phyloP scores from a whole-genome alignment of 371 early-diverging fungal species.

The Paraphysoderma sedebokerense region DNA sequence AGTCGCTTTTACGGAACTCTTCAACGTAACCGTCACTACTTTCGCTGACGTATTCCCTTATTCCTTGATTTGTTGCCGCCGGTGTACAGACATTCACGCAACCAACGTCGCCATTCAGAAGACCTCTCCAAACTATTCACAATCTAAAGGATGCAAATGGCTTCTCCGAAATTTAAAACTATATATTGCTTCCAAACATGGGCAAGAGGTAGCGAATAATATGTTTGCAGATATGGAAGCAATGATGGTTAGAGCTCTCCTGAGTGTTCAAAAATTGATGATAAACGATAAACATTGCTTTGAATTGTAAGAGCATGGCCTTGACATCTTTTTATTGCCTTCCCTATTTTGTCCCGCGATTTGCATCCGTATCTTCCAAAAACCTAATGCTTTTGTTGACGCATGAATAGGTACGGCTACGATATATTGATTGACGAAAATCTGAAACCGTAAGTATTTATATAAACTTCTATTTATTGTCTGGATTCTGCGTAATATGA shows the following conservation, averaged over 20 bases:
- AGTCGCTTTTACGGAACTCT: too few species aligned
- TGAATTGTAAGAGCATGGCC: conserved; percentile 27
- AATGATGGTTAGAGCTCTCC: conserved; percentile 25
- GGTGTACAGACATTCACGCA: conserved; percentile 25
- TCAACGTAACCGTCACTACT: neutral
- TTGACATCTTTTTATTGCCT: too few species aligned
- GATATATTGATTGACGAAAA: conserved; percentile 34
- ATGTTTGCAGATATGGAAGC: conserved; percentile 37
- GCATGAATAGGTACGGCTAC: conserved; percentile 36
- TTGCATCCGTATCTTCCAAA: too few species aligned
- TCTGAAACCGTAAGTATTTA: conserved; percentile 23
- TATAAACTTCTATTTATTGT: neutral
- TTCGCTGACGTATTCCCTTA: neutral
- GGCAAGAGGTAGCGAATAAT: conserved; percentile 13
- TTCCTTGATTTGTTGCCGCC: neutral
- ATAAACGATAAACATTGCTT: conserved; percentile 41
- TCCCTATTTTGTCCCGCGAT: too few species aligned
- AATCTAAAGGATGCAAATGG: conserved; percentile 37
- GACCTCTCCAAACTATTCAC: conserved; percentile 28
- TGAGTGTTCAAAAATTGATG: conserved; percentile 37
- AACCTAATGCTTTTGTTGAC: too few species aligned
- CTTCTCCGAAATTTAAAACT: conserved; percentile 28
- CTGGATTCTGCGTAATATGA: neutral
- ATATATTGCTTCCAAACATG: conserved; percentile 23
- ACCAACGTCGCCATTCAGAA: conserved; percentile 44